Evolutionary conservation across 2,329 filamentous ascomycete genomes (phyloP).

Genomic region (Ramularia endophylla): DNA sequence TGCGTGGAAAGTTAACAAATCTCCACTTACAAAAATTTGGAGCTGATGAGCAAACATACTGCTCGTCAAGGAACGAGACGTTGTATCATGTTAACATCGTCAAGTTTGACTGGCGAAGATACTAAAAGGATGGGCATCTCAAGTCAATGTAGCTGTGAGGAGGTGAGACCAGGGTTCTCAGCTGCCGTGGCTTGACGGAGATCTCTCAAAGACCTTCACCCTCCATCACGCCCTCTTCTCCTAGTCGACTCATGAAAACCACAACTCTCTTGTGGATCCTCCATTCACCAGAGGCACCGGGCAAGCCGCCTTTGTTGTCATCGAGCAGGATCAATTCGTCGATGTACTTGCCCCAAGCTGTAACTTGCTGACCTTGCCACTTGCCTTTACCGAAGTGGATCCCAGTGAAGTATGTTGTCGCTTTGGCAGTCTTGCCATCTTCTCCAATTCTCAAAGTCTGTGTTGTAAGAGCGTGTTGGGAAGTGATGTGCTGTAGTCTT

Average conservation of each 20-base stretch:
- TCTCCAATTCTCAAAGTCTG: slow-evolving; percentile 33
- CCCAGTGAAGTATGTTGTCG: slow-evolving; percentile 38
- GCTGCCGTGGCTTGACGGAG: no score
- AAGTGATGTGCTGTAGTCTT: slow-evolving; percentile 31
- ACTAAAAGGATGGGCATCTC: no score
- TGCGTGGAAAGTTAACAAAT: no score
- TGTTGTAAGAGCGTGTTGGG: slow-evolving; percentile 40
- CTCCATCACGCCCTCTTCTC: slow-evolving; percentile 31
- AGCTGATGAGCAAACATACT: no score
- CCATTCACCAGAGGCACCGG: slow-evolving; percentile 37
- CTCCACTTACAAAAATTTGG: no score
- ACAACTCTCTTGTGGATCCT: slow-evolving; percentile 33
- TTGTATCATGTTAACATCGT: no score
- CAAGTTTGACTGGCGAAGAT: no score
- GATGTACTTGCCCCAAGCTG: slow-evolving; percentile 38
- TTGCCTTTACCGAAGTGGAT: slow-evolving; percentile 39
- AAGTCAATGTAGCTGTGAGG: no score
- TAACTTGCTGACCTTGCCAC: slow-evolving; percentile 36
- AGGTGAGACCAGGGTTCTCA: no score
- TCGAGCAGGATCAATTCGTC: no score
- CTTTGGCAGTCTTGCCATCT: slow-evolving; percentile 29
- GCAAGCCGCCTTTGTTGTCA: slow-evolving; percentile 15
- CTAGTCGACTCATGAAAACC: slow-evolving; percentile 33
- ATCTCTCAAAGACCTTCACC: slow-evolving; percentile 16
- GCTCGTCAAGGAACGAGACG: no score